Base-by-base conservation (phyloP, 352 stramenopile species). In the Phytophthora macrochlamydospora region DNA sequence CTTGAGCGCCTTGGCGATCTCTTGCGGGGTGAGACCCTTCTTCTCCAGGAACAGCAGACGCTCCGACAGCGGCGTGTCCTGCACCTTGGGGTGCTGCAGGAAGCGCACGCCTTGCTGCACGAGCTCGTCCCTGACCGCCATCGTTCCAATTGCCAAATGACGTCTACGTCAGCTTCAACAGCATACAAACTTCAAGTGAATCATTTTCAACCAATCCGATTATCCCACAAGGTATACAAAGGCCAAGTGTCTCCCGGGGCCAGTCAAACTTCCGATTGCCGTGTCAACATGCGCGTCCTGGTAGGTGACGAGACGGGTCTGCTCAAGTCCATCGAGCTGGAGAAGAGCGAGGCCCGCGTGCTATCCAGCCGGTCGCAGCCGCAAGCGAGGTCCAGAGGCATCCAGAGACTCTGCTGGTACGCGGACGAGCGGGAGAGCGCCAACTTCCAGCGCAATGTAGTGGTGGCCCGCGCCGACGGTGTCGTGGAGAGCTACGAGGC, bases 221-320 rank as follows among this genome's bases (percentile, higher is more conserved):
- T 45, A 13, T 45, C 29, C 12, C 29, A 49, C 29, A n/a, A 7
- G 4, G 2, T 3, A 49, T 49, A 49, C 43, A 49, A 49, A 49
- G 2, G 2, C 18, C 14, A 3, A 18, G 43, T 29, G 18, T 24
- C 18, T 24, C 18, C 18, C 18, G 18, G 35, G 24, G 14, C 18
- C 13, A 49, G 8, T 24, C 43, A 49, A 49, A 24, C 18, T 24
- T 24, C 18, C 18, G 18, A 24, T 24, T 24, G 18, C 18, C 18
- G 43, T 29, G 43, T 49, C 52, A 73, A 28, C 32, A 94, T 94
- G 84, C 84, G 83, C 31, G 76, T 95, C 61, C 51, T 95, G 14
- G 76, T 92, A 40, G 87, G 79, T 52, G 87, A 95, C 72, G 87
- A 95, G 70, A 94, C 83, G 1, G 87, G 87, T 7, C 59, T 95